Conservation (phyloP, 768 basidiomycete genomes). For the Kondoa malvinella region DNA sequence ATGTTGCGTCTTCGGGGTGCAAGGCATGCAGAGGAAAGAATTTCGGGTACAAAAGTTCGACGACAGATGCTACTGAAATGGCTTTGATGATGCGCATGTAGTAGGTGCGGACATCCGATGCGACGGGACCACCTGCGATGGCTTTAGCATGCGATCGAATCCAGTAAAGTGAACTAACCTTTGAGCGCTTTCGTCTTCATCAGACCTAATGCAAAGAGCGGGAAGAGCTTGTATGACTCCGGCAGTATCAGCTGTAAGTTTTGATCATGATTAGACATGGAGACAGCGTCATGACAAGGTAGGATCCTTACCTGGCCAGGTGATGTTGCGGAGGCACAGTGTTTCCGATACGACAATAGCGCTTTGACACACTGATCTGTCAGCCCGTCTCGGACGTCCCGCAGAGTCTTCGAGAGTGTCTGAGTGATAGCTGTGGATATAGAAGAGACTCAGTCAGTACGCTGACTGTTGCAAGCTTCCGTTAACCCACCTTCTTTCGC, state of each 20-base stretch:
- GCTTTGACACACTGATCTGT: constrained; percentile 68
- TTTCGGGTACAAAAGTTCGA: constrained; percentile 72
- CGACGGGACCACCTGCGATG: constrained; percentile 56
- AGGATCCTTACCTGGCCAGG: constrained; percentile 65
- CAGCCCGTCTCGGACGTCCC: constrained; percentile 63
- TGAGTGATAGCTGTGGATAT: constrained; percentile 50
- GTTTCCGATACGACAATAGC: constrained; percentile 66
- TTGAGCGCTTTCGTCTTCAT: constrained; percentile 85
- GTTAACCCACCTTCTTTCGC: constrained; percentile 52
- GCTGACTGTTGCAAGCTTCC: background rate
- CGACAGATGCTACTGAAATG: constrained; percentile 49
- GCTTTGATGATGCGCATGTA: constrained; percentile 58
- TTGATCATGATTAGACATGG: background rate
- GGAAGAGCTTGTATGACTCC: constrained; percentile 73
- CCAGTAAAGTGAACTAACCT: constrained; percentile 38
- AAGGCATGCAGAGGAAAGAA: constrained; percentile 77
- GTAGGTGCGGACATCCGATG: constrained; percentile 83
- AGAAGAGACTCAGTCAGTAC: background rate
- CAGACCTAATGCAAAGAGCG: constrained; percentile 60
- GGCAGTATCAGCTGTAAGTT: constrained; percentile 66
- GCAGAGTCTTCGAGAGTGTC: constrained; percentile 45
- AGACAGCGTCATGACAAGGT: no score
- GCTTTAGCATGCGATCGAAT: background rate
- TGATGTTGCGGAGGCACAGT: constrained; percentile 64
- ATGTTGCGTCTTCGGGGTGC: constrained; percentile 50